Conservation (phyloP, 352 stramenopile species). For the Globisporangium solare region DNA sequence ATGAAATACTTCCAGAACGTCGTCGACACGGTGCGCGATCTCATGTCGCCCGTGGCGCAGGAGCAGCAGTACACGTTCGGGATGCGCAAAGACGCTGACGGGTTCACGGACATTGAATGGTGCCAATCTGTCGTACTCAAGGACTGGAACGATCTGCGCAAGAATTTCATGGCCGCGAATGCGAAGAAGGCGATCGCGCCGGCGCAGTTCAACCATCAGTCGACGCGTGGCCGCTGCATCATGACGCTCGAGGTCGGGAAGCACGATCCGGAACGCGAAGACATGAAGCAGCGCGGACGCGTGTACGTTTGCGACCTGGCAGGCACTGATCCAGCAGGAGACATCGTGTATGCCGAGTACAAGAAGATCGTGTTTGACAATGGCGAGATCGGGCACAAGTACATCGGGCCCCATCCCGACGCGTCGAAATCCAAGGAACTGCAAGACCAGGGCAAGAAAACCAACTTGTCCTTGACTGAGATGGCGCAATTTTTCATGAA, state of each 20-base stretch:
- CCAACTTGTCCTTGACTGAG: constrained; percentile 93
- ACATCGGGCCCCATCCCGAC: constrained; percentile 84
- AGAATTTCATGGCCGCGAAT: constrained; percentile 90
- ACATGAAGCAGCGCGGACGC: constrained; percentile 86
- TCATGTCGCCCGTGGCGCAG: constrained; percentile 91
- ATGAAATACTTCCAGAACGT: constrained; percentile 98
- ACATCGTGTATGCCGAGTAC: constrained; percentile 94
- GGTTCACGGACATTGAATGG: constrained; percentile 96
- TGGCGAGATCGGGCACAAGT: constrained; percentile 92
- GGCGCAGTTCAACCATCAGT: constrained; percentile 94
- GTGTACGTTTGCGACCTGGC: constrained; percentile 94
- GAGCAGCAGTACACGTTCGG: constrained; percentile 94
- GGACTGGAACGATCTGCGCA: constrained; percentile 91
- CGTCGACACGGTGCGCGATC: constrained; percentile 92
- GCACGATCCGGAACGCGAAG: constrained; percentile 85
- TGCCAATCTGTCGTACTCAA: constrained; percentile 90
- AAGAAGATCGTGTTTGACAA: constrained; percentile 90
- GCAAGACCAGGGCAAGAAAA: constrained; percentile 95
- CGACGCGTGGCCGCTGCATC: constrained; percentile 92
- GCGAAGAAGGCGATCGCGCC: constrained; percentile 91
- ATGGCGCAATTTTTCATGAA: constrained; percentile 98
- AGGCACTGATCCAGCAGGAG: constrained; percentile 90
- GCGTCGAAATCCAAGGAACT: constrained; percentile 91
- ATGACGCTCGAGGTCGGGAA: constrained; percentile 95
- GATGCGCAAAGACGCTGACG: constrained; percentile 92